phyloP scores from a whole-genome alignment of 1,139 yeast genomes.

The Blastobotrys ciferrii region DNA sequence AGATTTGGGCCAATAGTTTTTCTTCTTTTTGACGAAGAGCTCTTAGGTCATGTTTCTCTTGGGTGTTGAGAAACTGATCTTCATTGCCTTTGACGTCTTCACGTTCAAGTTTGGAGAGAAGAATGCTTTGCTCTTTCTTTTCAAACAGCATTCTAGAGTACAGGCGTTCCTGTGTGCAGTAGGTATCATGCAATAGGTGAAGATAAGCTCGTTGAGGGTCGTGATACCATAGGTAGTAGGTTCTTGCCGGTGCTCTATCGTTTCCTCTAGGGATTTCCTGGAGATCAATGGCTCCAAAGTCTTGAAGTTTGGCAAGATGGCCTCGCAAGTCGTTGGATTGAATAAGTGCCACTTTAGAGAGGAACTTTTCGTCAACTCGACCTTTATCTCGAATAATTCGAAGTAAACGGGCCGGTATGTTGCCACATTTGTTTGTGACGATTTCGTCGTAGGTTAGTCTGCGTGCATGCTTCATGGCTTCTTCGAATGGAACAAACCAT shows the following conservation, averaged over 20 bases:
- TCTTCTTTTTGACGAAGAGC: conserved; percentile 43
- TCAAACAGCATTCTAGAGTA: conserved; percentile 55
- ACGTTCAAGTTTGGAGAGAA: conserved; percentile 77
- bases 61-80: conserved; percentile 65
- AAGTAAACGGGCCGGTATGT: conserved; percentile 59
- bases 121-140: conserved; percentile 60
- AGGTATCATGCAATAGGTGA: conserved; percentile 51
- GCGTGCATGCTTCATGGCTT: conserved; percentile 42
- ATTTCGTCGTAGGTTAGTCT: conserved; percentile 60
- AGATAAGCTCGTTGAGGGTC: conserved; percentile 52
- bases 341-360: conserved; percentile 70
- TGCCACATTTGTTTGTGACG: conserved; percentile 45
- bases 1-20: conserved; percentile 35
- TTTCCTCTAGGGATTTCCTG: conserved; percentile 93
- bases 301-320: conserved; percentile 38
- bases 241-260: conserved; percentile 88
- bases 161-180: conserved; percentile 68
- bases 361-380: conserved; percentile 80
- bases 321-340: conserved; percentile 73
- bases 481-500: conserved; percentile 42
- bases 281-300: conserved; percentile 42
- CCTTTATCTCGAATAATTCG: conserved; percentile 66
- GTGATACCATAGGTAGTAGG: conserved; percentile 79
- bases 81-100: conserved; percentile 89
- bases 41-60: conserved; percentile 71